Evolutionary conservation across 495 filamentous ascomycete species (phyloP), one percentile per base, ranked within the genome.

Genomic region (Copromyces sp.): DNA sequence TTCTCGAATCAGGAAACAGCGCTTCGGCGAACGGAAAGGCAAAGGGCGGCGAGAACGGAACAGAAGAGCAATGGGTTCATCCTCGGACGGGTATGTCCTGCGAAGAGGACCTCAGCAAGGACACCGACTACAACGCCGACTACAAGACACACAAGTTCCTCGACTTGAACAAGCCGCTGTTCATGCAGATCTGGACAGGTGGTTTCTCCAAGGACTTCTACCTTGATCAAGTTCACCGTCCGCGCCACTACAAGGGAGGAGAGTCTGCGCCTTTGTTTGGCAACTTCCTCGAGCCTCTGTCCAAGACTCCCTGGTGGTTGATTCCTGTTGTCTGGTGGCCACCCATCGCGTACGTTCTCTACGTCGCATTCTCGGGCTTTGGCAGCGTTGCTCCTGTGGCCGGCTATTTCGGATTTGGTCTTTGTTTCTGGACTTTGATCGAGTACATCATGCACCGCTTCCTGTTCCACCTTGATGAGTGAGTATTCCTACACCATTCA

Each of bases 271-370:
- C 95, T 8, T 81, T 99, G 39, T 99, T 99, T 82, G 96, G 96
- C 53, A 99, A 99, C 82, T 95, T 98, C 82, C 86, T 99, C 12
- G 96, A 99, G 82, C 96, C 96, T 8, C 83, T 99, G 37, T 93
- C 91, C 81, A 92, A 94, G 84, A 98, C 96, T 9, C 88, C 94
- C 7, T 98, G 94, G 94, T 98, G 90, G 88, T 78, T 95, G 61
- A 86, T 98, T 16, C 96, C 96, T 12, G 84, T 87, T 0, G 53
- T 97, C 9, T 99, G 96, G 96, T 78, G 95, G n/a, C 96, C 96
- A 24, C 84, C 83, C 12, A 87, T 95, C n/a, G 75, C 83, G 16
- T 97, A 93, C 78, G 93, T 92, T 17, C 87, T 90, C n/a, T 88
- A 85, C 70, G 53, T 92, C 17, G 93, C 92, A 9, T 83, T 84